Evolutionary conservation across 345 rosid genomes (phyloP).

Genomic region (Eucalyptus albens): DNA sequence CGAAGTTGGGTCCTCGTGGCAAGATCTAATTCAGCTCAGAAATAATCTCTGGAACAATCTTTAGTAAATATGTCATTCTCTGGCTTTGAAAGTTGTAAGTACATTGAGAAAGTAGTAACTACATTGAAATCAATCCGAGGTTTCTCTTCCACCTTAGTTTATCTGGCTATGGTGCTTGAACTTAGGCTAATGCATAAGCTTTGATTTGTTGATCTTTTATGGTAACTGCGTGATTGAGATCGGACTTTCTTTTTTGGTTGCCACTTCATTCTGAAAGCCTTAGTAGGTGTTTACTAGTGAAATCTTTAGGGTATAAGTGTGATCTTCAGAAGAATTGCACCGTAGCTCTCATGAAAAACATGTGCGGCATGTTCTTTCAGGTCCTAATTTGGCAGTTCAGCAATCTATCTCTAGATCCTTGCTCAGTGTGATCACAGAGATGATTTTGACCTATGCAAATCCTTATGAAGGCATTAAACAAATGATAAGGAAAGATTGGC

Average conservation of each 20-base stretch:
- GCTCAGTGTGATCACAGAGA: neutral
- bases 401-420: neutral
- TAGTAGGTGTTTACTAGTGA: neutral
- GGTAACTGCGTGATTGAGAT: neutral
- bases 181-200: neutral
- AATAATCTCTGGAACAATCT: neutral
- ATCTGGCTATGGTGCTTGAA: neutral
- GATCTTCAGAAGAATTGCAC: neutral
- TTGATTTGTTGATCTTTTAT: neutral
- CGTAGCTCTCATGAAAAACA: neutral
- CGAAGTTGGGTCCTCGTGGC: slow-evolving; percentile 87
- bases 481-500: neutral
- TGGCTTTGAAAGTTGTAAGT: neutral
- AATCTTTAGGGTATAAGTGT: neutral
- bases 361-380: neutral
- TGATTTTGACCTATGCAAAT: neutral
- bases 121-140: neutral
- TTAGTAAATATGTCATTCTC: slow-evolving; percentile 4
- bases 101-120: neutral
- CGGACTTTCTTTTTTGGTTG: neutral
- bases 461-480: neutral
- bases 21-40: slow-evolving; percentile 37
- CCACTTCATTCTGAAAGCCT: neutral
- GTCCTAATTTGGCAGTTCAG: neutral
- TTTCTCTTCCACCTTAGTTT: neutral